phyloP scores from a whole-genome alignment of 306 rosid genomes.

The Inga leiocalycina region DNA sequence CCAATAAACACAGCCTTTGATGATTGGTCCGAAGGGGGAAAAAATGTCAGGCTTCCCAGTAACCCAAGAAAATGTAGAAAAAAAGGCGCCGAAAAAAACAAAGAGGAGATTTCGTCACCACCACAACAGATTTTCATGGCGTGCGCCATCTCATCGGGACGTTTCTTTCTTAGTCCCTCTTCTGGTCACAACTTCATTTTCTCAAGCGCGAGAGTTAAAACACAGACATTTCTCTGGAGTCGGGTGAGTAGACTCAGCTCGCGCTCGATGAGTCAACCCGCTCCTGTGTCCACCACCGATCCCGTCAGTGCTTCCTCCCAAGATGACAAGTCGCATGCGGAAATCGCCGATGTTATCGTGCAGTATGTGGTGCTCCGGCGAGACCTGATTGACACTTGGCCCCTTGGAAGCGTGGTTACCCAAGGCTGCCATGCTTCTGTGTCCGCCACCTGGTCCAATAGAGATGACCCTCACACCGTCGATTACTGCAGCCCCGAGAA shows the following conservation, averaged over 20 bases:
- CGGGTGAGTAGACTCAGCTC: constrained; percentile 40
- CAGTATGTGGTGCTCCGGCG: constrained; percentile 82
- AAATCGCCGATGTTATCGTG: constrained; percentile 48
- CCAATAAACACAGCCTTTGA: background rate
- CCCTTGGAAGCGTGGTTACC: constrained; percentile 67
- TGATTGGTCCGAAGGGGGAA: too few relatives aligned
- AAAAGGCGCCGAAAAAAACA: background rate
- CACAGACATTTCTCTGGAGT: constrained; percentile 5
- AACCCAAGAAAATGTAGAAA: background rate
- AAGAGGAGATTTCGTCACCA: background rate
- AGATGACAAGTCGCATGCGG: constrained; percentile 32
- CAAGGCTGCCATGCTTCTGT: constrained; percentile 80
- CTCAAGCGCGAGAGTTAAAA: constrained; percentile 7
- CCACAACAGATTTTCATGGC: background rate
- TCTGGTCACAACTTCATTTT: constrained; percentile 14
- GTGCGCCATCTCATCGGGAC: constrained; percentile 35
- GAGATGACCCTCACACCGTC: constrained; percentile 53
- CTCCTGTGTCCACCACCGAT: constrained; percentile 16
- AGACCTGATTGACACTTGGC: constrained; percentile 77
- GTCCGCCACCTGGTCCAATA: constrained; percentile 60
- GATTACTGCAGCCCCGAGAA: constrained; percentile 56
- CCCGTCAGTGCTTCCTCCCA: constrained; percentile 9
- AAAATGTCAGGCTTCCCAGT: background rate
- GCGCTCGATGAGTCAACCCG: constrained; percentile 70
- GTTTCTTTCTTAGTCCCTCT: constrained; percentile 24